Base-by-base conservation (phyloP, 805 yeast genomes). In the Torulaspora gathmanii region DNA sequence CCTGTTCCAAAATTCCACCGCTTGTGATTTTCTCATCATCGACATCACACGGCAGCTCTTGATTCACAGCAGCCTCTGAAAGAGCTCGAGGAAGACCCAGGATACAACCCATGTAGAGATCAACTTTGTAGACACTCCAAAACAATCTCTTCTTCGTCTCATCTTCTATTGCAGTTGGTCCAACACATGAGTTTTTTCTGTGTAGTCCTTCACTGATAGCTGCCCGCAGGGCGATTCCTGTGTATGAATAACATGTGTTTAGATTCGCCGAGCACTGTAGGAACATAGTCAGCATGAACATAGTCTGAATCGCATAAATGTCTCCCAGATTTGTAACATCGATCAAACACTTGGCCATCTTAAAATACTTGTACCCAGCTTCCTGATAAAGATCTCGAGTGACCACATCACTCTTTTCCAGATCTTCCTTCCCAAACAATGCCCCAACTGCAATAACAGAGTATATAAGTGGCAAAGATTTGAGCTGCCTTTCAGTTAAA, bases 391-490 rank as follows among this genome's bases (percentile, higher is more conserved):
- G 53, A 28, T 56, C 58, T 15, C 50, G 46, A 16, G 49, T 39
- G 22, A 54, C 58, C 22, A 59, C 56, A 45, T 64, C 71, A 38
- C 56, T 63, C 50, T 60, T 56, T 38, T 67, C 61, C 45, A 67
- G 64, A 44, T 72, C 73, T 49, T 74, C 72, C 57, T 80, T 80
- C 29, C 78, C 74, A 55, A 89, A 86, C 29, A 88, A 69, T 3
- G 88, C 86, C 12, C 96, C 96, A 51, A 88, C 86, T 0, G 96
- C 95, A 68, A 89, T 73, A n/a, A 87, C 85, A 1, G 93, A 79
- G 65, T 88, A 88, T 33, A 88, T 80, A 49, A 89, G 72, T 0
- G 96, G 95, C 42, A 86, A 67, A 50, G 87, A 83, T 53, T 79
- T 76, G 49, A 78, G 83, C 60, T 86, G 95, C 47, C 83, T 75